A percentile compares a stretch with the other conserved stretches of the same genome.
These are phyloP conservation scores for Amylocystis lapponica DNA, from an alignment of 768 basidiomycete genomes.

Conservation along the genomic window DNA sequence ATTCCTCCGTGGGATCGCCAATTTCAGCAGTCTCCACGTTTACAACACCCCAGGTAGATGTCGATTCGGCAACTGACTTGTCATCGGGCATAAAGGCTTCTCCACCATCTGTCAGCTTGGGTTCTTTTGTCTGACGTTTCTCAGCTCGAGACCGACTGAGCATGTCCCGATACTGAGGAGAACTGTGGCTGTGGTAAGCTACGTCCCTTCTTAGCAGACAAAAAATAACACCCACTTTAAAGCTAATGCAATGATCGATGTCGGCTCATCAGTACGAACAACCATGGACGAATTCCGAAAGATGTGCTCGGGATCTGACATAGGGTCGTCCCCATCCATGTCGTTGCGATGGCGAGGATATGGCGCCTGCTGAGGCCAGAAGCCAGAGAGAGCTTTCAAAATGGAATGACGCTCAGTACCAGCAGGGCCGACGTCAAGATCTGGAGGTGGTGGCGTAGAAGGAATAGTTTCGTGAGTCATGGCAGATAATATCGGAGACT, in stretches of 20 bases:
- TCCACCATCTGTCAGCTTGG: slow-evolving; percentile 51
- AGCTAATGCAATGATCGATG: slow-evolving; percentile 94
- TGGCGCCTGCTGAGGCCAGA: slow-evolving; percentile 65
- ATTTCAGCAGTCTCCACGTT: slow-evolving; percentile 67
- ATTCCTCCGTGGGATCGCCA: slow-evolving; percentile 69
- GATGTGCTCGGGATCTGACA: slow-evolving; percentile 84
- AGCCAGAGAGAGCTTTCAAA: slow-evolving; percentile 74
- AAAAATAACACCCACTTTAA: slow-evolving; percentile 72
- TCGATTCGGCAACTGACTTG: slow-evolving; percentile 70
- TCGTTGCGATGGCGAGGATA: slow-evolving; percentile 46
- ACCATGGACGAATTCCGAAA: slow-evolving; percentile 94
- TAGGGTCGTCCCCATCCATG: slow-evolving; percentile 58
- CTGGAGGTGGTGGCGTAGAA: slow-evolving; percentile 31
- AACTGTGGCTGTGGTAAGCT: too few species aligned
- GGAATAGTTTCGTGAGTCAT: slow-evolving; percentile 15
- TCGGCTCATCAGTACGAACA: slow-evolving; percentile 93
- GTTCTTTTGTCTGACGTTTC: slow-evolving; percentile 58
- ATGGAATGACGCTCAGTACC: slow-evolving; percentile 68
- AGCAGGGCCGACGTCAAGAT: slow-evolving; percentile 43
- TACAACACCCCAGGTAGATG: slow-evolving; percentile 90
- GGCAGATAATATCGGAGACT: slow-evolving; percentile 41
- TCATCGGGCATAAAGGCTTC: slow-evolving; percentile 96
- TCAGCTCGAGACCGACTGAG: slow-evolving; percentile 71
- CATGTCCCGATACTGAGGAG: slow-evolving; percentile 79
- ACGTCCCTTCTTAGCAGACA: too few species aligned